Evolutionary conservation across 495 filamentous ascomycete species (phyloP).

Genomic region (Bombardia bombarda): DNA sequence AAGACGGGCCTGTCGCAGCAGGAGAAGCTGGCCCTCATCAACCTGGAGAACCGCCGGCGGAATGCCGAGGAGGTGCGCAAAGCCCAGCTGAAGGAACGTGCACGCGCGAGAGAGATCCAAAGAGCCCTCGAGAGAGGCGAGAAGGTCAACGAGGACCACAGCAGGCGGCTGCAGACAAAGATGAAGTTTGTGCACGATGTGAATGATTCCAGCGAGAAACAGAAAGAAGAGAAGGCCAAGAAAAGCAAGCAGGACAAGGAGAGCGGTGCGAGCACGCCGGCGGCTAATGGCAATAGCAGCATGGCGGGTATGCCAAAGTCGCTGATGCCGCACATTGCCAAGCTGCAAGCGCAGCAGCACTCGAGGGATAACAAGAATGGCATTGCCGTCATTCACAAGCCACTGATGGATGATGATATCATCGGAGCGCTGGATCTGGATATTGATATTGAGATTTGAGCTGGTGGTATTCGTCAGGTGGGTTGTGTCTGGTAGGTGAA

Average conservation of each 20-base stretch:
- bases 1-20: slow-evolving; percentile 47
- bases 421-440: slow-evolving; percentile 75
- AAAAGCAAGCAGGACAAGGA: not conserved
- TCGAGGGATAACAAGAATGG: slow-evolving; percentile 48
- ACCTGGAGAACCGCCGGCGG: slow-evolving; percentile 66
- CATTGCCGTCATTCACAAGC: slow-evolving; percentile 57
- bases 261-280: slow-evolving; percentile 41
- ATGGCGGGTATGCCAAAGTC: slow-evolving; percentile 33
- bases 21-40: slow-evolving; percentile 68
- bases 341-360: slow-evolving; percentile 49
- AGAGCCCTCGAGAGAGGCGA: slow-evolving; percentile 47
- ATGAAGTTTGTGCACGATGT: slow-evolving; percentile 56
- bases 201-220: not conserved
- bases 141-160: slow-evolving; percentile 41
- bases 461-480: no score
- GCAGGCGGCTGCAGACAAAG: slow-evolving; percentile 53
- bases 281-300: no score
- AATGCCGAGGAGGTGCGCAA: slow-evolving; percentile 77
- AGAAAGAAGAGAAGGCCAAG: not conserved
- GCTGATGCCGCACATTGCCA: slow-evolving; percentile 39
- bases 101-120: slow-evolving; percentile 48
- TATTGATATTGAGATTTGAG: slow-evolving; percentile 64
- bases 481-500: no score
- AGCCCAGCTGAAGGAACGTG: slow-evolving; percentile 73
- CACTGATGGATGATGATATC: slow-evolving; percentile 76